A percentile compares a stretch with the other conserved stretches of the same genome.
Conservation (phyloP, 495 filamentous ascomycete genomes). For the Daldinia decipiens region DNA sequence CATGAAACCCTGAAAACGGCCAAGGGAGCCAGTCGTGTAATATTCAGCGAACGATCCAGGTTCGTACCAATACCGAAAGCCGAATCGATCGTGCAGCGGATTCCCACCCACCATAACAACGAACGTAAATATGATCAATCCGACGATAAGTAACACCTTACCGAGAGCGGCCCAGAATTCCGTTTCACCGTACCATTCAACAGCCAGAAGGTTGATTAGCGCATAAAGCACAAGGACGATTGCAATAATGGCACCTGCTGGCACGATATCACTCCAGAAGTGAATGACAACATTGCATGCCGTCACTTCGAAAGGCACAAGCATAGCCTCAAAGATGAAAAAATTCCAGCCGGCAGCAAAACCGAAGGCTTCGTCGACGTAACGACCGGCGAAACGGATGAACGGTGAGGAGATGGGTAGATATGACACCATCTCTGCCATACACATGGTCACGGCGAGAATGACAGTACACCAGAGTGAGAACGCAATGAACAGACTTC, state of each 20-base stretch:
- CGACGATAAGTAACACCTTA: slow-evolving; percentile 71
- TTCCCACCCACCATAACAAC: slow-evolving; percentile 76
- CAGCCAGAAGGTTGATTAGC: slow-evolving; percentile 63
- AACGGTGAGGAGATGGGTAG: slow-evolving; percentile 78
- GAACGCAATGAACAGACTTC: slow-evolving; percentile 79
- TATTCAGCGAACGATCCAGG: slow-evolving; percentile 73
- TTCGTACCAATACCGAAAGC: slow-evolving; percentile 75
- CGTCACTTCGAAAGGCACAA: slow-evolving; percentile 72
- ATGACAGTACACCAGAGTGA: slow-evolving; percentile 70
- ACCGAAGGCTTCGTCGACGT: slow-evolving; percentile 71
- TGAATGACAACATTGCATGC: slow-evolving; percentile 70
- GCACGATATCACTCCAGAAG: slow-evolving; percentile 71
- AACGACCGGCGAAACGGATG: slow-evolving; percentile 78
- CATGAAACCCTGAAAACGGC: slow-evolving; percentile 72
- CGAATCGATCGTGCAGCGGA: slow-evolving; percentile 69
- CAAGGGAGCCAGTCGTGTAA: slow-evolving; percentile 65
- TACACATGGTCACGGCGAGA: slow-evolving; percentile 67
- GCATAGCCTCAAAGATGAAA: slow-evolving; percentile 69
- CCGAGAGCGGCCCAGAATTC: slow-evolving; percentile 73
- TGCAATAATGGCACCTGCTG: slow-evolving; percentile 65
- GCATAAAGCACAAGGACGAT: slow-evolving; percentile 68
- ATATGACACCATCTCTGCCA: slow-evolving; percentile 81
- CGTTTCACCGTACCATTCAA: slow-evolving; percentile 71
- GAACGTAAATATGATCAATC: slow-evolving; percentile 71
- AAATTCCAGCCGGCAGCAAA: slow-evolving; percentile 75